phyloP scores from a whole-genome alignment of 192 early-diverging fungal genomes.

The Backusella tarrabulga region DNA sequence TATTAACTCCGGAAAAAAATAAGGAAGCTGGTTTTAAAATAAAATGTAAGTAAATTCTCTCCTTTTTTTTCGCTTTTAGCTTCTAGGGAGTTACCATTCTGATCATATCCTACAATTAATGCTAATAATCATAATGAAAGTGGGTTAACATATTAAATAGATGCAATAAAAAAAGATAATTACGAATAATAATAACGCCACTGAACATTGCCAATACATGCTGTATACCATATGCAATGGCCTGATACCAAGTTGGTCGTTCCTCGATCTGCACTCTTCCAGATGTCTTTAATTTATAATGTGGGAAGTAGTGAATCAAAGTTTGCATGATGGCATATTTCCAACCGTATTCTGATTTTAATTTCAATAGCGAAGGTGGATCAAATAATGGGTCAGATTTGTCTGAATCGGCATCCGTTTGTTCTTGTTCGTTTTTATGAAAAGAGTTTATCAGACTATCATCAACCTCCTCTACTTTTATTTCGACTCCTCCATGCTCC shows the following conservation, averaged over 20 bases:
- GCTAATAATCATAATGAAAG: slow-evolving; percentile 18
- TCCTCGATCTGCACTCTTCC: slow-evolving; percentile 35
- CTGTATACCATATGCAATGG: slow-evolving; percentile 46
- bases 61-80: background rate
- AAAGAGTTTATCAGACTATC: background rate
- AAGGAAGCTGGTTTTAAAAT: slow-evolving; percentile 31
- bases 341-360: background rate
- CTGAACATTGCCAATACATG: slow-evolving; percentile 61
- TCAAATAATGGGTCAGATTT: background rate
- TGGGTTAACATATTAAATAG: background rate
- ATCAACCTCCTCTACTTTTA: background rate
- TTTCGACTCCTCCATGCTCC: background rate
- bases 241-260: slow-evolving; percentile 25
- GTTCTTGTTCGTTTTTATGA: background rate
- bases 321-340: background rate
- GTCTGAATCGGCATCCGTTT: background rate
- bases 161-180: background rate
- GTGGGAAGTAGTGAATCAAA: slow-evolving; percentile 27
- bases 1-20: slow-evolving; percentile 53
- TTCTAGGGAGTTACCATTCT: slow-evolving; percentile 31
- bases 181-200: slow-evolving; percentile 42
- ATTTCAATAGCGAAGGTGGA: background rate
- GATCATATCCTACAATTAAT: slow-evolving; percentile 43
- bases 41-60: background rate
- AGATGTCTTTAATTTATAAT: slow-evolving; percentile 28